Conservation (phyloP, 2,329 filamentous ascomycete genomes). For the Diaporthe eres region DNA sequence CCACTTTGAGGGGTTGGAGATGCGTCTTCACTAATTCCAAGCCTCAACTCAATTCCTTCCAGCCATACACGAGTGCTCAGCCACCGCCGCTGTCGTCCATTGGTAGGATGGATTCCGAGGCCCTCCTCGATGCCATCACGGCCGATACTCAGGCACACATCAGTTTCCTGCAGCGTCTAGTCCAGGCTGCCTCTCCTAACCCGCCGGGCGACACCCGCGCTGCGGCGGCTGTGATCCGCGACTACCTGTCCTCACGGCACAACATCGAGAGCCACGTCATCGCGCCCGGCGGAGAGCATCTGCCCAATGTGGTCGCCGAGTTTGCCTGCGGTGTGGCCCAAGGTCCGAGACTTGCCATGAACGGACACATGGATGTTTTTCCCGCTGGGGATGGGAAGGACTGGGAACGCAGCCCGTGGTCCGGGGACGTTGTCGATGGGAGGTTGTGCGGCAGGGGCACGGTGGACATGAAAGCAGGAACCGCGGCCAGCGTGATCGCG, state of each 20-base stretch:
- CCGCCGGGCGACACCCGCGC: slow-evolving; percentile 54
- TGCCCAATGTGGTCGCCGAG: slow-evolving; percentile 53
- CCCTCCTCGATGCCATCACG: slow-evolving; percentile 33
- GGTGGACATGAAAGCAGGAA: slow-evolving; percentile 61
- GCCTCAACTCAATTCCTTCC: background rate
- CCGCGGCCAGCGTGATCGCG: slow-evolving; percentile 55
- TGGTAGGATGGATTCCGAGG: slow-evolving; percentile 40
- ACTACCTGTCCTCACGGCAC: slow-evolving; percentile 47
- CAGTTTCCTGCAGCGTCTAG: slow-evolving; percentile 44
- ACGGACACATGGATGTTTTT: slow-evolving; percentile 60
- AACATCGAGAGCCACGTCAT: slow-evolving; percentile 47
- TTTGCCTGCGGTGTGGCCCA: slow-evolving; percentile 44
- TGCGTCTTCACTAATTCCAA: background rate
- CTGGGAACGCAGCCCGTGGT: slow-evolving; percentile 55
- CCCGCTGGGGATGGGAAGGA: slow-evolving; percentile 51
- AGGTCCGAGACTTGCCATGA: slow-evolving; percentile 54
- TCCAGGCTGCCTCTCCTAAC: slow-evolving; percentile 54
- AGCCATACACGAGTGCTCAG: too few species aligned
- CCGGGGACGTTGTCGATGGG: slow-evolving; percentile 51
- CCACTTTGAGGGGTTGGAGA: too few species aligned
- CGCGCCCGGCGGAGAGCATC: slow-evolving; percentile 47
- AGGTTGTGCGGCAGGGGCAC: slow-evolving; percentile 54
- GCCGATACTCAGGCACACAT: slow-evolving; percentile 35
- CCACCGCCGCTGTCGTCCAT: too few species aligned
- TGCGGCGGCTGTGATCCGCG: slow-evolving; percentile 51